Evolutionary conservation across 352 stramenopile species (phyloP), one percentile per base, ranked within the genome.

Genomic region (Phytophthora quininea): DNA sequence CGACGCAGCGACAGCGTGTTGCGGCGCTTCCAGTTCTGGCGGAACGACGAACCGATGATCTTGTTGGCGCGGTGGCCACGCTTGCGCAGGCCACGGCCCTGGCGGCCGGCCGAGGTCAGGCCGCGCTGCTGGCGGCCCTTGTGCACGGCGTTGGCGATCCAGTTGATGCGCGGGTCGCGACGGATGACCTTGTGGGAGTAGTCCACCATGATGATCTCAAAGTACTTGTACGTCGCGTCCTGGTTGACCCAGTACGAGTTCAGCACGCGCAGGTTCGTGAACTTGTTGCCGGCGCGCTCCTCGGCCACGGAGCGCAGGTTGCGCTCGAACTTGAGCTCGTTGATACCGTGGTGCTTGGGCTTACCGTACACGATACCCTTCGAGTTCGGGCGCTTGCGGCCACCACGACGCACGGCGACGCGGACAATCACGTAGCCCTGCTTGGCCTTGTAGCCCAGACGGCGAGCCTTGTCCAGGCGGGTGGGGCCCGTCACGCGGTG

Each of bases 171-270:
- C 53, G 98, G 88, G 83, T 99, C 98, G 69, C 98, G 98, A 78
- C 98, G 94, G 87, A 99, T 99, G 63, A 91, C 93, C 75, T 92
- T 95, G 91, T 99, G 98, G 71, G 86, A 91, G 71, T 98, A 96
- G 90, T 99, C 98, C 46, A 99, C 96, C 48, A 99, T 79, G 84
- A 99, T 99, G 71, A 99, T 89, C 91, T 99, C 98, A 72, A 99
- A 99, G 88, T 99, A 99, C 88, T 99, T 99, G 97, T 99, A 99
- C 70, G 98, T 99, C 35, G 98, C 97, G 82, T 99, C 98, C 77
- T 99, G 97, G 91, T 99, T 99, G 73, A 99, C 89, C 98, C 98
- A 99, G 93, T 99, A 99, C 64, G 97, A 99, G 95, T 99, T 99
- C 31, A 99, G 90, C 62, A 99, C 98, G 64, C 98, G 95, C 62